Conservation (phyloP, 345 rosid genomes). For the Pugionium cornutum region DNA sequence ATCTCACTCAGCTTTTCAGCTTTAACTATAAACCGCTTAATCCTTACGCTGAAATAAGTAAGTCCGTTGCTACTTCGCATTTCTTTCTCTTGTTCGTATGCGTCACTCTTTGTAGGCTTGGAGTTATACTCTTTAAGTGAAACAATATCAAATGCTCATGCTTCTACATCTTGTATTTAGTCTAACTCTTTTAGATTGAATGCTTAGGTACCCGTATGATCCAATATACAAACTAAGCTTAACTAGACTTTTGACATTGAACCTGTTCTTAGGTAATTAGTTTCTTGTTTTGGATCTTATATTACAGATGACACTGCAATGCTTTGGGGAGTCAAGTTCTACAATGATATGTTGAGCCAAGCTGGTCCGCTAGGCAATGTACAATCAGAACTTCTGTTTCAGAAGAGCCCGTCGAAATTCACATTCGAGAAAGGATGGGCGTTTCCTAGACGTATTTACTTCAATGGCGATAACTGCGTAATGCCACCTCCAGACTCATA, state of each 20-base stretch:
- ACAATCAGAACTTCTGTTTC: slow-evolving; percentile 84
- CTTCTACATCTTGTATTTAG: too few species aligned
- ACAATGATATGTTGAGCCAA: slow-evolving; percentile 74
- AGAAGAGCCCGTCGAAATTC: slow-evolving; percentile 58
- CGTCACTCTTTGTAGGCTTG: neutral
- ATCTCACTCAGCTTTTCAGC: slow-evolving; percentile 68
- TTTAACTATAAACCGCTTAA: slow-evolving; percentile 62
- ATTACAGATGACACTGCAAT: slow-evolving; percentile 78
- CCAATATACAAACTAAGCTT: too few species aligned
- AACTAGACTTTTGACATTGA: too few species aligned
- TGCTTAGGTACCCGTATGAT: too few species aligned
- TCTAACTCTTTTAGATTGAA: too few species aligned
- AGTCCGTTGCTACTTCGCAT: slow-evolving; percentile 36
- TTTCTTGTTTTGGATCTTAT: slow-evolving; percentile 3
- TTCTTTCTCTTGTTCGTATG: neutral
- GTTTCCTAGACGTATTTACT: slow-evolving; percentile 81
- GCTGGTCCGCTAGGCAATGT: slow-evolving; percentile 80
- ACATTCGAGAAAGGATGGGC: slow-evolving; percentile 91
- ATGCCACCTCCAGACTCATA: slow-evolving; percentile 86
- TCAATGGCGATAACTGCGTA: too few species aligned
- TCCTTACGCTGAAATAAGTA: slow-evolving; percentile 68
- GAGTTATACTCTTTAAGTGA: too few species aligned
- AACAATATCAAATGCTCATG: too few species aligned
- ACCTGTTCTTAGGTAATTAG: too few species aligned
- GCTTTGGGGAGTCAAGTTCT: slow-evolving; percentile 79